A percentile compares a stretch with the other conserved stretches of the same genome.
These are phyloP conservation scores for Hericium rajendrae DNA, from an alignment of 768 basidiomycete genomes.

Conservation along the genomic window DNA sequence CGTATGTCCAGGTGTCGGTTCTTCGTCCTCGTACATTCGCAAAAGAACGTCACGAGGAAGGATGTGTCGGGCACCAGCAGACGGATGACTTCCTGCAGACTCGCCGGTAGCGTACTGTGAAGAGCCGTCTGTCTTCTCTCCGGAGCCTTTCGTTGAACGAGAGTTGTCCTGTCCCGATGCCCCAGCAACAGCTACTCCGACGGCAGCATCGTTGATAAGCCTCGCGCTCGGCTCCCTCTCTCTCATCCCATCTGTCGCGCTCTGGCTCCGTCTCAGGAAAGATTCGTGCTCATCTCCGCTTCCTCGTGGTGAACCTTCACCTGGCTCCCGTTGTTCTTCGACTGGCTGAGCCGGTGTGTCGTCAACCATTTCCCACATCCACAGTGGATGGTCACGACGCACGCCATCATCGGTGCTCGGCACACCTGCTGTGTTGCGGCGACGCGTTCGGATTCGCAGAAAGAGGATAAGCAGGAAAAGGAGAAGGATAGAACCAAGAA, in stretches of 20 bases:
- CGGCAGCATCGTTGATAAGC: conserved; percentile 2
- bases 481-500: conserved; percentile 8
- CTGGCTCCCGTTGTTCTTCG: conserved; percentile 22
- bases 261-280: conserved; percentile 38
- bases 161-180: background rate
- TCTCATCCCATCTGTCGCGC: background rate
- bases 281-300: conserved; percentile 66
- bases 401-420: no score
- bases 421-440: background rate
- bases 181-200: conserved; percentile 5
- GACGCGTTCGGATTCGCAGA: conserved; percentile 30
- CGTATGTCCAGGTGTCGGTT: background rate
- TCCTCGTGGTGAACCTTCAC: conserved; percentile 59
- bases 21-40: background rate
- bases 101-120: background rate
- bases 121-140: background rate
- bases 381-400: conserved; percentile 7
- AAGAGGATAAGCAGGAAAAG: conserved; percentile 13
- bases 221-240: conserved; percentile 5
- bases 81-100: background rate
- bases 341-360: background rate
- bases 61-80: conserved; percentile 1
- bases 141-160: background rate
- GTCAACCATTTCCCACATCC: conserved; percentile 13
- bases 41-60: conserved; percentile 8